A percentile compares a stretch with the other conserved stretches of the same genome.
Conservation (phyloP, 148 eudicot species). For the Cornus florida region DNA sequence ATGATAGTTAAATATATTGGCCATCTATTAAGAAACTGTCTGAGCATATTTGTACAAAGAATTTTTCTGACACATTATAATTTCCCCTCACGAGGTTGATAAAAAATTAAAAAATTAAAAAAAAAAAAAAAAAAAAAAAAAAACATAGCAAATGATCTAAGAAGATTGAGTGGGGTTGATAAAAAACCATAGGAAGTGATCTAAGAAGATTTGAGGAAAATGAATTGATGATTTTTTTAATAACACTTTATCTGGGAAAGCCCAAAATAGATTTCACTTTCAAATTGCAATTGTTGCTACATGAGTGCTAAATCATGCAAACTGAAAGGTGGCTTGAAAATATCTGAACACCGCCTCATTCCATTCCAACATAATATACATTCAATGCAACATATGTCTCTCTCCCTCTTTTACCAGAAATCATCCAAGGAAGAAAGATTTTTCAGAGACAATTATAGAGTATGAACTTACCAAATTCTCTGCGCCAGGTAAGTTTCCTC, state of each 20-base stretch:
- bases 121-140: no score
- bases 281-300: neutral
- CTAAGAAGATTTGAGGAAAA: neutral
- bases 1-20: neutral
- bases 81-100: no score
- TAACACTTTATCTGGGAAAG: neutral
- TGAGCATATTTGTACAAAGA: neutral
- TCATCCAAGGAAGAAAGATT: neutral
- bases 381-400: neutral
- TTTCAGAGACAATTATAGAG: neutral
- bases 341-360: no score
- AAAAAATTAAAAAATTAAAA: no score
- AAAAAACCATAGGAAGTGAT: no score
- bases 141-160: no score
- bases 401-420: neutral
- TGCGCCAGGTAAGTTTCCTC: constrained; percentile 99
- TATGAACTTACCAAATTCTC: constrained; percentile 71
- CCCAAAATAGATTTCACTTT: neutral
- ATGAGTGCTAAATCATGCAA: neutral
- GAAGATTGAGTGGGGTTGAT: no score
- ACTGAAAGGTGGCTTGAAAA: no score
- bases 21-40: neutral
- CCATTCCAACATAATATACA: no score
- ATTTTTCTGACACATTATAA: no score
- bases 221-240: neutral